phyloP scores from a whole-genome alignment of 2,329 filamentous ascomycete species.

The Colletotrichum abscissum region DNA sequence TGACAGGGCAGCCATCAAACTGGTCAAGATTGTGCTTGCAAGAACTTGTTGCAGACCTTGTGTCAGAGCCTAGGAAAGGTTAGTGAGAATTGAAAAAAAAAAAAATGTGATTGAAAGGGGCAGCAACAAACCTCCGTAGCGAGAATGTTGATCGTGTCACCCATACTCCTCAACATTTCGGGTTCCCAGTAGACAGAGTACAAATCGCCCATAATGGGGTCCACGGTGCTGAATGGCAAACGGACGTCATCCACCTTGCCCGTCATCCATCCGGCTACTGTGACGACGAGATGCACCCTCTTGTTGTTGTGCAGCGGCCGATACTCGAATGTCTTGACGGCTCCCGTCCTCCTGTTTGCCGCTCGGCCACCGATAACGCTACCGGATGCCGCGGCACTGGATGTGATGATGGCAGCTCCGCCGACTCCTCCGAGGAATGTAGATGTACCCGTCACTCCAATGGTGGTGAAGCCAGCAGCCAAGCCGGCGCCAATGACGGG shows the following conservation, averaged over 20 bases:
- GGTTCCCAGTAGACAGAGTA: constrained; percentile 98
- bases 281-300: constrained; percentile 93
- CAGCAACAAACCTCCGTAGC: constrained; percentile 85
- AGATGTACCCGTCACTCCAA: constrained; percentile 89
- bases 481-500: constrained; percentile 95
- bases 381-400: constrained; percentile 86
- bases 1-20: constrained; percentile 92
- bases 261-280: constrained; percentile 97
- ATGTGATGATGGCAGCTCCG: constrained; percentile 94
- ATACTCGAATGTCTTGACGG: constrained; percentile 97
- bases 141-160: constrained; percentile 97
- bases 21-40: constrained; percentile 87
- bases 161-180: constrained; percentile 97
- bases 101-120: neutral
- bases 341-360: constrained; percentile 87
- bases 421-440: constrained; percentile 92
- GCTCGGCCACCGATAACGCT: constrained; percentile 87
- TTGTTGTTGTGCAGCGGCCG: constrained; percentile 98
- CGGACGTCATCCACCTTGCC: constrained; percentile 97
- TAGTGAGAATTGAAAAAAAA: constrained; percentile 36
- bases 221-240: constrained; percentile 93
- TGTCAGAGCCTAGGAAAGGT: constrained; percentile 79
- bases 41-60: constrained; percentile 96
- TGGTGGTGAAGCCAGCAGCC: constrained; percentile 93
- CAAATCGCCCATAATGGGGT: constrained; percentile 97